These are phyloP conservation scores for Komagataea norvegica DNA, from an alignment of 1,139 yeast genomes.

Conservation along the genomic window DNA sequence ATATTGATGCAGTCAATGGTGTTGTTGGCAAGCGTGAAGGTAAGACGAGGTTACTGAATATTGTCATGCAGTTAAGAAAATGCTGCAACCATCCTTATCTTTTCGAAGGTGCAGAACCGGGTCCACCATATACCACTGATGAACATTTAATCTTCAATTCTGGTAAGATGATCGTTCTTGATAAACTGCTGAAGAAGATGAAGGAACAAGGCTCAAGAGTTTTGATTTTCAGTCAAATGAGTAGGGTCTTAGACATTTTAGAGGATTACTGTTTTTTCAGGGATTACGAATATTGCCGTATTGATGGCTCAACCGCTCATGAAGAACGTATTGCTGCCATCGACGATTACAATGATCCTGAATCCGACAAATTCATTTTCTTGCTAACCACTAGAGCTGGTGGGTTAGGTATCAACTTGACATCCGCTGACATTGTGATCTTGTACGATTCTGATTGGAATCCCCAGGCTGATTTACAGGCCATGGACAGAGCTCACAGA, in stretches of 20 bases:
- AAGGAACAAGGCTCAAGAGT: constrained; percentile 82
- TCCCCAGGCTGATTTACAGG: constrained; percentile 97
- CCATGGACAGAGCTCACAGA: constrained; percentile 98
- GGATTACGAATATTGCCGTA: constrained; percentile 82
- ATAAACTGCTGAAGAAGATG: constrained; percentile 70
- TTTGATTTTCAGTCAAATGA: constrained; percentile 91
- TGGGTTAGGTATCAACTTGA: constrained; percentile 91
- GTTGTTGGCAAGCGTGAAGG: constrained; percentile 86
- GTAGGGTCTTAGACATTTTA: constrained; percentile 80
- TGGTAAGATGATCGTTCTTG: constrained; percentile 87
- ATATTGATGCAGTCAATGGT: constrained; percentile 94
- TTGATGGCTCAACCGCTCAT: constrained; percentile 93
- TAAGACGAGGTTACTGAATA: constrained; percentile 81
- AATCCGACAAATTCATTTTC: constrained; percentile 78
- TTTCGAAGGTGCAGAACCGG: constrained; percentile 98
- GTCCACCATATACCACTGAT: constrained; percentile 96
- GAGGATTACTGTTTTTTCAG: constrained; percentile 90
- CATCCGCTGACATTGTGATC: constrained; percentile 88
- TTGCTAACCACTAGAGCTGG: constrained; percentile 97
- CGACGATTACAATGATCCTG: constrained; percentile 84
- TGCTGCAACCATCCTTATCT: constrained; percentile 97
- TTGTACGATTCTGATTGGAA: constrained; percentile 97
- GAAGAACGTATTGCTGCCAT: constrained; percentile 90
- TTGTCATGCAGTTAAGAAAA: constrained; percentile 94
- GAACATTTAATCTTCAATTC: constrained; percentile 86